A percentile compares a stretch with the other conserved stretches of the same genome.
Conservation (phyloP, 345 rosid genomes). For the Ceriops decandra region DNA sequence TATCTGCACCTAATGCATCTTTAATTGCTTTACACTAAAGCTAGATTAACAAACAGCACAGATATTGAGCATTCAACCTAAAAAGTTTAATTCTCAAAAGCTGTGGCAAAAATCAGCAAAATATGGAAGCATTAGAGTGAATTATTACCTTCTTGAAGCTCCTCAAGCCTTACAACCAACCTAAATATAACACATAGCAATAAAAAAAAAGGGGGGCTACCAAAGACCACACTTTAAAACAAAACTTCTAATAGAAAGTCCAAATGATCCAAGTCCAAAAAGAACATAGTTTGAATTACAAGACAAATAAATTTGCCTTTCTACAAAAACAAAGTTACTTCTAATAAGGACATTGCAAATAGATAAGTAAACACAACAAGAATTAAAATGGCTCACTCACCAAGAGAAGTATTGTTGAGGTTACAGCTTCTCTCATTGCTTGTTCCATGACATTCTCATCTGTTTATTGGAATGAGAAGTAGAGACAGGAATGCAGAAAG, state of each 20-base stretch:
- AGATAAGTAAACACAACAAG: too few relatives aligned
- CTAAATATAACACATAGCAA: constrained; percentile 38
- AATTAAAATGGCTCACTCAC: too few relatives aligned
- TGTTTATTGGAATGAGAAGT: too few relatives aligned
- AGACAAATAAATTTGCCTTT: too few relatives aligned
- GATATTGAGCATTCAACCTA: background rate
- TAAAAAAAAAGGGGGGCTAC: background rate
- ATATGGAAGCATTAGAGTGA: constrained; percentile 76
- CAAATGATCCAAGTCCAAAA: background rate
- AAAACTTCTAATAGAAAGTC: background rate
- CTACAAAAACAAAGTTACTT: too few relatives aligned
- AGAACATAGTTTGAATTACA: too few relatives aligned
- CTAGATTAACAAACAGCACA: constrained; percentile 8
- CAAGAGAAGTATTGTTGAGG: constrained; percentile 68
- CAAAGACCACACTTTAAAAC: background rate
- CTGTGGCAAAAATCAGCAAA: constrained; percentile 75
- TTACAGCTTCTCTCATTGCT: constrained; percentile 47
- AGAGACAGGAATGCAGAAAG: too few relatives aligned
- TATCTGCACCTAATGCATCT: constrained; percentile 67
- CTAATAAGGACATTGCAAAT: too few relatives aligned
- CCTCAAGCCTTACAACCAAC: constrained; percentile 77
- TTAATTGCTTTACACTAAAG: constrained; percentile 58
- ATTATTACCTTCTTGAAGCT: constrained; percentile 82
- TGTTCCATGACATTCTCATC: too few relatives aligned
- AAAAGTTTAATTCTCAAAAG: constrained; percentile 25